Base-by-base conservation (phyloP, 495 filamentous ascomycete genomes). In the Penicilliopsis zonata region DNA sequence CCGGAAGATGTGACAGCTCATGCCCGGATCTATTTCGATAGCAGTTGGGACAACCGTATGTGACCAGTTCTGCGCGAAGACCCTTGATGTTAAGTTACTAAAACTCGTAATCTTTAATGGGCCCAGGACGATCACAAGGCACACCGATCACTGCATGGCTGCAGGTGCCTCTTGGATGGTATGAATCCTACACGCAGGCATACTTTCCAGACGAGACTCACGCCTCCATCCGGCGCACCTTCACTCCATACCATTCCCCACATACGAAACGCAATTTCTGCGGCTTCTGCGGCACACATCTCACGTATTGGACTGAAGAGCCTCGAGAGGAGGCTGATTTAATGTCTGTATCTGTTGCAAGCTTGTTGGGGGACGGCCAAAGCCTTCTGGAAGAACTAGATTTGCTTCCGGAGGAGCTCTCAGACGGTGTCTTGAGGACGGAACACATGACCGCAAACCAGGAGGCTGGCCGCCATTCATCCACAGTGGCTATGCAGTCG, bases 221-320 rank as follows among this genome's bases (percentile, higher is more conserved):
- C 41, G 37, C 53, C 13, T 68, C 60, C 29, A 93, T 94, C 53
- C 78, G 75, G 21, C 71, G 80, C 13, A 67, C 64, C 18, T 90
- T 83, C 57, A 72, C 71, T 3, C 69, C 78, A 4, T 65, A 57
- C 18, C 49, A 69, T 49, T 70, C 74, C 10, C 65, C 67, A 12
- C 55, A 70, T 40, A 55, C 71, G 0, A 71, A 74, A 49, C 78
- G 82, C 28, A 72, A 82, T 33, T 94, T 94, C 55, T 94, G 86
- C 53, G 86, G 86, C 0, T 87, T 81, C 59, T 93, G 86, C 49
- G 86, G 86, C 13, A 88, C 83, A 2, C 77, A 76, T 4, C 59
- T 94, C 25, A 76, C 72, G 0, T 80, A 76, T 40, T 93, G 86
- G 86, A 75, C 72, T 31, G 85, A 92, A 47, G 45, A 69, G 9